Base-by-base conservation (phyloP, 192 early-diverging fungal genomes). In the Jimgerdemannia flammicorona region DNA sequence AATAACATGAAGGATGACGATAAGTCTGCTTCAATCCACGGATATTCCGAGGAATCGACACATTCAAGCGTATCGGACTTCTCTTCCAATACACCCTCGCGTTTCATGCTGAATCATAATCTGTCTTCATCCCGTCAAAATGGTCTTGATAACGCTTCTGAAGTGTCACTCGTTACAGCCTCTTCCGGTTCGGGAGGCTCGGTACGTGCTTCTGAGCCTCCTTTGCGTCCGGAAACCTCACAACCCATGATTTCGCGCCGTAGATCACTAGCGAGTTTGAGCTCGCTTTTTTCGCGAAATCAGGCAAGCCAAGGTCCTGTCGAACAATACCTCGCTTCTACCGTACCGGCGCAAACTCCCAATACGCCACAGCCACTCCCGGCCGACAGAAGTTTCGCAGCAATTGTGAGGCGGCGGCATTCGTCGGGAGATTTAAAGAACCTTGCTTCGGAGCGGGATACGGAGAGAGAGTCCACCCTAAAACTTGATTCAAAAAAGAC, bases 391-490 rank as follows among this genome's bases (percentile, higher is more conserved):
- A 14, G 49, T 14, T 59, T 59, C 14, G 49, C 49, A 59, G 6
- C 49, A 14, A 59, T 59, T 6, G 69, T 41, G n/a, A 70, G 54
- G 39, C 74, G 74, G 42, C 78, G 78, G 41, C 75, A 79, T 44
- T 79, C 78, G 18, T 66, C 74, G 49, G 74, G 74, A 11, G 78
- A 79, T 65, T 72, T 79, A 59, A 59, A 59, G 14, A 10, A 10
- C 14, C 14, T 59, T 6, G 49, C 49, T 59, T 59, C 49, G 49
- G 49, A 59, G 14, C 49, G 49, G 8, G 49, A 59, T 10, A 59
- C 49, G 6, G 49, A 59, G 49, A 59, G 49, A 59, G 49, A 59
- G 8, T 59, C 49, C 8, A 59, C 14, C 0, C 6, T 0, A 10
- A 6, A 59, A 14, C 8, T 59, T 6, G 49, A 59, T 10, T 59